phyloP scores from a whole-genome alignment of 306 rosid species.

The Prunus fruticosa region DNA sequence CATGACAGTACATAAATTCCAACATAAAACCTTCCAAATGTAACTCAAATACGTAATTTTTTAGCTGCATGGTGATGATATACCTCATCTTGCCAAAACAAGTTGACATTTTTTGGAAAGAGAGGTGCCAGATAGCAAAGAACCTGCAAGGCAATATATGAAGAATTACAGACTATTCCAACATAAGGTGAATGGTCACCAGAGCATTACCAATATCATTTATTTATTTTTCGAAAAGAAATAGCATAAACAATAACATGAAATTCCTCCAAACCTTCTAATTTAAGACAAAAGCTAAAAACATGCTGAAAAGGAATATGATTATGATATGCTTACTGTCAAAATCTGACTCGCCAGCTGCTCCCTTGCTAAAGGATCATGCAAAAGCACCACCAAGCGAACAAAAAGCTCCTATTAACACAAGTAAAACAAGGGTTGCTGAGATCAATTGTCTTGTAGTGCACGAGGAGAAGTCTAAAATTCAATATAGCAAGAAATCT shows the following conservation, averaged over 20 bases:
- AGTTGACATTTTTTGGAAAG: slow-evolving; percentile 75
- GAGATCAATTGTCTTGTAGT: background rate
- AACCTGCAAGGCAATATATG: slow-evolving; percentile 49
- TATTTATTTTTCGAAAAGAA: background rate
- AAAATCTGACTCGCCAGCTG: slow-evolving; percentile 85
- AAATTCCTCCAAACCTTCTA: background rate
- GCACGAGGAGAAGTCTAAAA: slow-evolving; percentile 9
- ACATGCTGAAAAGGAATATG: slow-evolving; percentile 3
- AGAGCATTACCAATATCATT: background rate
- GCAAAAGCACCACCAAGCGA: slow-evolving; percentile 91
- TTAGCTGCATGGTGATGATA: slow-evolving; percentile 20
- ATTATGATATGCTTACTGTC: slow-evolving; percentile 51
- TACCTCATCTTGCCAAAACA: slow-evolving; percentile 99
- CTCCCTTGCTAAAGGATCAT: slow-evolving; percentile 88
- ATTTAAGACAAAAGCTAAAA: background rate
- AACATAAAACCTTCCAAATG: background rate
- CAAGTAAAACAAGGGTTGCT: slow-evolving; percentile 26
- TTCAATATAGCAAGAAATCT: slow-evolving; percentile 1
- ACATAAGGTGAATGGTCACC: background rate
- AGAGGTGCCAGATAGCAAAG: slow-evolving; percentile 83
- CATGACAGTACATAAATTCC: background rate
- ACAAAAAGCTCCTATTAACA: slow-evolving; percentile 78
- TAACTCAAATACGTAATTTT: slow-evolving; percentile 3
- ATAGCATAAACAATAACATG: background rate
- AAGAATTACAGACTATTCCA: slow-evolving; percentile 11